A percentile compares a stretch with the other conserved stretches of the same genome.
Evolutionary conservation across 257 asterid genomes (phyloP).

Genomic region (Gentiana macrophylla): DNA sequence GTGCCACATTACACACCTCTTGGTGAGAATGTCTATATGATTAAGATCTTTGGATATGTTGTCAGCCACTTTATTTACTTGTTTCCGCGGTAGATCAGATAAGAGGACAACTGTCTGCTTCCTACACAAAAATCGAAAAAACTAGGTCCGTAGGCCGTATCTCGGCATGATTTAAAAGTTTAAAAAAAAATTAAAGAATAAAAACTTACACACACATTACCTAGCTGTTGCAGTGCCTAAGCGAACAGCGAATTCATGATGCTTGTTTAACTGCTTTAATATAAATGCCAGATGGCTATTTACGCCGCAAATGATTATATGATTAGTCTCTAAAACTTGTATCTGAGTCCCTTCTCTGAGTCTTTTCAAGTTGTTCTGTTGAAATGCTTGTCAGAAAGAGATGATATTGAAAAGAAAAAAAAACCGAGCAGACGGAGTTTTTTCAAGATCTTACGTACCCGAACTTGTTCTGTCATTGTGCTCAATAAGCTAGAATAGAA

Average conservation of each 20-base stretch:
- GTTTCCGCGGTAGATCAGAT: conserved; percentile 95
- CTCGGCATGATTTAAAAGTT: no score
- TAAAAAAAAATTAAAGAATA: neutral
- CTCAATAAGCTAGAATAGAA: conserved; percentile 89
- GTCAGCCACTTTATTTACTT: conserved; percentile 82
- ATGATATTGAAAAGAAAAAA: conserved; percentile 17
- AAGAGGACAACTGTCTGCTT: conserved; percentile 81
- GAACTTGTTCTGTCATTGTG: conserved; percentile 96
- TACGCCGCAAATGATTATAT: conserved; percentile 82
- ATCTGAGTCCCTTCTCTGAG: conserved; percentile 94
- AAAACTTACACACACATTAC: conserved; percentile 22
- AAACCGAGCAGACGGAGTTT: conserved; percentile 11
- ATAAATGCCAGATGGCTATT: conserved; percentile 74
- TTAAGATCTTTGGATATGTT: conserved; percentile 73
- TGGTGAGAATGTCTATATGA: conserved; percentile 76
- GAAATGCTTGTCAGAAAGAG: conserved; percentile 25
- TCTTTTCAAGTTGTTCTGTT: conserved; percentile 77
- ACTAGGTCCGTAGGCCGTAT: neutral
- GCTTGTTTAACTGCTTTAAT: conserved; percentile 83
- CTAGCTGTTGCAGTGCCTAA: conserved; percentile 92
- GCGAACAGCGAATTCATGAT: conserved; percentile 88
- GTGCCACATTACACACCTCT: conserved; percentile 39
- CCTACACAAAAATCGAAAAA: conserved; percentile 35
- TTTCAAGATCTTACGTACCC: conserved; percentile 43
- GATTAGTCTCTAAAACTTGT: conserved; percentile 88